Percentiles rank a stretch among this genome's conserved stretches.
These are phyloP conservation scores for Didymella pinodella DNA, from an alignment of 2,329 filamentous ascomycete species.

Conservation along the genomic window DNA sequence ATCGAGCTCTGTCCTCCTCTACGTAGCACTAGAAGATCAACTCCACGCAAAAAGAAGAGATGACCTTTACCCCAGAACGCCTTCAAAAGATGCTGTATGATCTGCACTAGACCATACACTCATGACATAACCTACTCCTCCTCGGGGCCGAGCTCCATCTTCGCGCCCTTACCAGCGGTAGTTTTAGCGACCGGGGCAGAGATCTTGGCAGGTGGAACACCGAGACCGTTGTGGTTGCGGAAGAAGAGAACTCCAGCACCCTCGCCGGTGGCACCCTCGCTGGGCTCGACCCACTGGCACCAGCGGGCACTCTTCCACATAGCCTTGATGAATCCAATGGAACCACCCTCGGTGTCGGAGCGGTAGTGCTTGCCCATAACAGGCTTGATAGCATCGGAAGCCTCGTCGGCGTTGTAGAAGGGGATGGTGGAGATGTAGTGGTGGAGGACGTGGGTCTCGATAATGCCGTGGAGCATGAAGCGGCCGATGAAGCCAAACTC, in stretches of 20 bases:
- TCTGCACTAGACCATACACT: conserved; percentile 32
- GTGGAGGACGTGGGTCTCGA: conserved; percentile 97
- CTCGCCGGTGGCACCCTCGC: conserved; percentile 78
- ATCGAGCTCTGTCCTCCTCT: conserved; percentile 23
- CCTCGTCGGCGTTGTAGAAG: conserved; percentile 96
- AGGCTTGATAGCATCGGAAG: conserved; percentile 89
- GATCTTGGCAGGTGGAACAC: conserved; percentile 64
- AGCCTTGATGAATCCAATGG: conserved; percentile 80
- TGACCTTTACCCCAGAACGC: conserved; percentile 30
- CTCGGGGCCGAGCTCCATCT: conserved; percentile 48
- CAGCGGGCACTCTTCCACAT: conserved; percentile 81
- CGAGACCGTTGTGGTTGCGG: conserved; percentile 91
- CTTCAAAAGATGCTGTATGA: conserved; percentile 22
- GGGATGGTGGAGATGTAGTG: conserved; percentile 97
- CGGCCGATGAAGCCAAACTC: conserved; percentile 97
- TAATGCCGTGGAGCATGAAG: conserved; percentile 89
- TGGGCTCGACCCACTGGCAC: conserved; percentile 99
- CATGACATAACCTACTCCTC: conserved; percentile 37
- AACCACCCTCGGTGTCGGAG: conserved; percentile 76
- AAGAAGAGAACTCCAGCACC: conserved; percentile 90
- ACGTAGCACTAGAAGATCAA: conserved; percentile 28
- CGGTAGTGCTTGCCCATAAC: conserved; percentile 98
- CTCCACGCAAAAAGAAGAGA: conserved; percentile 23
- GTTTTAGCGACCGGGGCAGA: conserved; percentile 37
- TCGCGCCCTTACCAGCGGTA: conserved; percentile 43